Evolutionary conservation across 225 moss, liverwort and hornwort species (phyloP).

Genomic region (Pleurozium schreberi): DNA sequence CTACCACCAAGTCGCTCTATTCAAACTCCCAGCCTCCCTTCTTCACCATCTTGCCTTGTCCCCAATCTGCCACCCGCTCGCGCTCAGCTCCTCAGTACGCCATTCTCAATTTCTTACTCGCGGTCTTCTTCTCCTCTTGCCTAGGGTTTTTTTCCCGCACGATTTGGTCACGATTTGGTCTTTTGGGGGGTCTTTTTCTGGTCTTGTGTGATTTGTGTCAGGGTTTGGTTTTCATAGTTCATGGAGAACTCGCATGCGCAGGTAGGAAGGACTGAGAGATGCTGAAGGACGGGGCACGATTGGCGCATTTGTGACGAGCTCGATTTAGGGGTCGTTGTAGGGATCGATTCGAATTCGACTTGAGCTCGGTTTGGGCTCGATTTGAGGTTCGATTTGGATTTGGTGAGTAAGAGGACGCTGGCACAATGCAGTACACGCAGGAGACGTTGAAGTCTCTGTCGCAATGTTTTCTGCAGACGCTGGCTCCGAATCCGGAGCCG

Average conservation of each 20-base stretch:
- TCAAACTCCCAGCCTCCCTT: not conserved
- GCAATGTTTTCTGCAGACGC: constrained; percentile 86
- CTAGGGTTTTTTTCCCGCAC: not conserved
- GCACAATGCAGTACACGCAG: constrained; percentile 72
- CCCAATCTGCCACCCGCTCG: not conserved
- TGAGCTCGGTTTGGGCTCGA: not conserved
- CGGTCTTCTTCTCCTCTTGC: not conserved
- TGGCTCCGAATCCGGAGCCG: constrained; percentile 88
- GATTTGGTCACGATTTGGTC: not conserved
- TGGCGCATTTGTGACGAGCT: not conserved
- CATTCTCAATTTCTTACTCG: not conserved
- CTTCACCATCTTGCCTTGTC: not conserved
- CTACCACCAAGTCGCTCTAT: not conserved
- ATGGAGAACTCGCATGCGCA: not conserved
- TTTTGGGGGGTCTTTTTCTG: no score
- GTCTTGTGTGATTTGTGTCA: not conserved
- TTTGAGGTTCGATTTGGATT: not conserved
- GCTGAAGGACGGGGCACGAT: not conserved
- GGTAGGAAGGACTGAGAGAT: not conserved
- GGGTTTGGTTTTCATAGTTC: not conserved
- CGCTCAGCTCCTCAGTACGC: not conserved
- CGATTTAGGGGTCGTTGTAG: not conserved
- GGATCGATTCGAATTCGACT: not conserved
- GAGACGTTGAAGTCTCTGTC: constrained; percentile 80
- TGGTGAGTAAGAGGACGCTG: not conserved